Conservation (phyloP, 75 land plant genomes). For the Selaginella tamariscina region DNA sequence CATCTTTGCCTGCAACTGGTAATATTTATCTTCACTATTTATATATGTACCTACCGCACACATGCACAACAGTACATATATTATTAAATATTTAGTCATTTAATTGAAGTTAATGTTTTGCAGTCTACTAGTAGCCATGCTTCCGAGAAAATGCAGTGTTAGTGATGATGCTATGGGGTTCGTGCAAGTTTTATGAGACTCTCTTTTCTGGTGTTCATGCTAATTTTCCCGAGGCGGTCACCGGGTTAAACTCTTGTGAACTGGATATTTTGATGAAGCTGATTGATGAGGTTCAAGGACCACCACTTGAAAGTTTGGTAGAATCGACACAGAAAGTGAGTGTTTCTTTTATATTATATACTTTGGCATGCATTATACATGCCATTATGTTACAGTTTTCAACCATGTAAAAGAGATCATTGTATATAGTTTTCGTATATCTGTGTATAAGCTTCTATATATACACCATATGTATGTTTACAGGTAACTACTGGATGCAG, state of each 20-base stretch:
- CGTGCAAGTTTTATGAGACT: not conserved
- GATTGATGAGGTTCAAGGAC: not conserved
- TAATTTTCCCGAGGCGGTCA: not conserved
- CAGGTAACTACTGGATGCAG: not conserved
- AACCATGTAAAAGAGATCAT: no score
- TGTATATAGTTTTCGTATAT: no score
- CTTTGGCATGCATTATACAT: no score
- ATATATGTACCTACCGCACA: not conserved
- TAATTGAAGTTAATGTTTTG: no score
- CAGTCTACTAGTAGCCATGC: no score
- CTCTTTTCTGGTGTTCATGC: not conserved
- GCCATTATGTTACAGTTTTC: no score
- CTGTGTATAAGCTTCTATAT: no score
- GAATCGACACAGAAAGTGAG: no score
- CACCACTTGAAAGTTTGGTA: not conserved
- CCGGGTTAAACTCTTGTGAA: not conserved
- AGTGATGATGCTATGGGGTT: not conserved
- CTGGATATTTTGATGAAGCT: not conserved
- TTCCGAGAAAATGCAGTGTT: not conserved
- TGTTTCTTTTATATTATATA: no score
- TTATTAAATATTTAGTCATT: no score
- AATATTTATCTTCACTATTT: no score
- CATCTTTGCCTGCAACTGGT: not conserved
- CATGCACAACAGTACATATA: not conserved
- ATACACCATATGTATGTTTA: no score